A percentile compares a stretch with the other conserved stretches of the same genome.
phyloP scores from a whole-genome alignment of 108 stramenopile species.

The Pseudonitzschia delicatissima region DNA sequence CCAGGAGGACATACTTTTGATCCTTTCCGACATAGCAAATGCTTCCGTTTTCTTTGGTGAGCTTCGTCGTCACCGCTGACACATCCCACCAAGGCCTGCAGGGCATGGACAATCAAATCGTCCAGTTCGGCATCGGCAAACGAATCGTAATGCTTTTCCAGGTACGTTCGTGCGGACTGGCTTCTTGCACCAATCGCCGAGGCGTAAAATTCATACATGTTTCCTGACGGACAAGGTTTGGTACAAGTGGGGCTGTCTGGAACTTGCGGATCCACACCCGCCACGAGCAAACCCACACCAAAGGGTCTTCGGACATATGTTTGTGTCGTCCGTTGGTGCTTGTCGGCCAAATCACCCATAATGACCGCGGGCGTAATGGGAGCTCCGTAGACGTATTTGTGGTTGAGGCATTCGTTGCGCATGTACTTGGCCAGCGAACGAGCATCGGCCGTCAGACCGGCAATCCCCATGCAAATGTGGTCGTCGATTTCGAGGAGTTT shows the following conservation, averaged over 20 bases:
- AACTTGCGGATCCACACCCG: conserved; percentile 58
- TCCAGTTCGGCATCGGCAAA: conserved; percentile 61
- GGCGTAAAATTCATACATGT: conserved; percentile 95
- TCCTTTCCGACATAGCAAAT: conserved; percentile 81
- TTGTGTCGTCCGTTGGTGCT: conserved; percentile 98
- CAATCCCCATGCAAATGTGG: conserved; percentile 96
- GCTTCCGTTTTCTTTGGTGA: conserved; percentile 85
- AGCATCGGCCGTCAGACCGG: conserved; percentile 97
- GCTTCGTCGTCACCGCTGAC: conserved; percentile 87
- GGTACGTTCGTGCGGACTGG: conserved; percentile 95
- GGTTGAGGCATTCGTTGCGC: conserved; percentile 95
- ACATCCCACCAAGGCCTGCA: conserved; percentile 92
- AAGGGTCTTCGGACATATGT: conserved; percentile 97
- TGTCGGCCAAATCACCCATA: conserved; percentile 94
- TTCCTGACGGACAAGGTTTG: conserved; percentile 97
- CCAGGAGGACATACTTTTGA: conserved; percentile 67
- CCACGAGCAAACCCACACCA: conserved; percentile 96
- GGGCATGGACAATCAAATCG: conserved; percentile 94
- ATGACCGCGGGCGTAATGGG: conserved; percentile 88
- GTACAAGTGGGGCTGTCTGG: conserved; percentile 92
- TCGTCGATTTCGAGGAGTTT: conserved; percentile 97
- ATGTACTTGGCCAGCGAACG: conserved; percentile 96
- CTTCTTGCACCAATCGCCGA: conserved; percentile 94
- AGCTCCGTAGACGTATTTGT: conserved; percentile 96
- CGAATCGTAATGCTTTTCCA: conserved; percentile 90